phyloP scores from a whole-genome alignment of 2,329 filamentous ascomycete species.

The Phialophora verrucosa region DNA sequence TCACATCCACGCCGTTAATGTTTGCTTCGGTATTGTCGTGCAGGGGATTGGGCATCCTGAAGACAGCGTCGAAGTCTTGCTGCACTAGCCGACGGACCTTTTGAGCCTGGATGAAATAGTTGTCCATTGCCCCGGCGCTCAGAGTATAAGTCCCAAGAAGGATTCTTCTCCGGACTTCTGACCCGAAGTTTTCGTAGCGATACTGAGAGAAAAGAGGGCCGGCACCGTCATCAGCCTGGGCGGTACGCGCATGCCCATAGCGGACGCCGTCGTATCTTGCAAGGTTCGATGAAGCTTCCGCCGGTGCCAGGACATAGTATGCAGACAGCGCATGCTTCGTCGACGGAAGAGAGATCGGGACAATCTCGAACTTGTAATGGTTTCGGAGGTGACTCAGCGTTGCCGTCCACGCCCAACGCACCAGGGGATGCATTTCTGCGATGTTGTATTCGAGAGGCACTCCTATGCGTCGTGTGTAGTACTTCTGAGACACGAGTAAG shows the following conservation, averaged over 20 bases:
- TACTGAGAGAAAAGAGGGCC: constrained; percentile 76
- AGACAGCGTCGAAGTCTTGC: constrained; percentile 82
- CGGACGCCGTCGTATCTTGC: constrained; percentile 97
- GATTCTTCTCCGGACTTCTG: constrained; percentile 85
- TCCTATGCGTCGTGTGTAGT: constrained; percentile 57
- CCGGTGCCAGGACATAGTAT: constrained; percentile 94
- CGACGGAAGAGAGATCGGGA: constrained; percentile 78
- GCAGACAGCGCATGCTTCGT: constrained; percentile 86
- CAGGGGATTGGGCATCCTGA: constrained; percentile 72
- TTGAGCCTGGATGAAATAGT: constrained; percentile 96
- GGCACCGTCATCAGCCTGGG: constrained; percentile 58
- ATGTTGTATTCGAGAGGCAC: constrained; percentile 84
- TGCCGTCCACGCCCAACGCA: constrained; percentile 72
- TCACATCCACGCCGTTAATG: constrained; percentile 75
- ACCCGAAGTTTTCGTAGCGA: constrained; percentile 75
- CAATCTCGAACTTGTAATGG: constrained; percentile 70
- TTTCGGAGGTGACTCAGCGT: constrained; percentile 65
- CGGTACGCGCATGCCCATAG: constrained; percentile 69
- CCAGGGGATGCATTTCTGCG: constrained; percentile 71
- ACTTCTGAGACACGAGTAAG: constrained; percentile 15
- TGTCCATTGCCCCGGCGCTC: constrained; percentile 88
- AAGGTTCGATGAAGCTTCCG: constrained; percentile 93
- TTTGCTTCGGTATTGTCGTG: constrained; percentile 39
- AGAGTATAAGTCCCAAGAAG: constrained; percentile 88
- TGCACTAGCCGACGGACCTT: constrained; percentile 82